A percentile compares a stretch with the other conserved stretches of the same genome.
Conservation (phyloP, 2,329 filamentous ascomycete species). For the Penicillium sp. region DNA sequence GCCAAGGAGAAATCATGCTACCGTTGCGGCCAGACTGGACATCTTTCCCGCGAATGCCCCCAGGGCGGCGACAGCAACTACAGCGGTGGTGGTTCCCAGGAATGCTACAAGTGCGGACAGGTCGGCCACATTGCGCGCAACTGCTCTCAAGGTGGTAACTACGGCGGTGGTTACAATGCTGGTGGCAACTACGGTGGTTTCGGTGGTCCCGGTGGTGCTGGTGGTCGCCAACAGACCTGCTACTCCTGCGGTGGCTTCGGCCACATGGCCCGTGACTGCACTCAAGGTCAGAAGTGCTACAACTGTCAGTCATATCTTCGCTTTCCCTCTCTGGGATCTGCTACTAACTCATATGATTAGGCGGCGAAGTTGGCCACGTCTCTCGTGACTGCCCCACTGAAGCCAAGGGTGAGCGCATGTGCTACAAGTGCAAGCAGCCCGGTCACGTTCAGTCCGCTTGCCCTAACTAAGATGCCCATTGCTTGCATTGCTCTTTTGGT, state of each 20-base stretch:
- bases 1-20: constrained; percentile 78
- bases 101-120: constrained; percentile 99
- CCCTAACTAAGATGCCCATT: constrained; percentile 63
- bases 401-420: constrained; percentile 86
- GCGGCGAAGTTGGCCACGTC: constrained; percentile 85
- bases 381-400: constrained; percentile 95
- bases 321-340: not conserved
- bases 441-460: constrained; percentile 94
- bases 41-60: constrained; percentile 80
- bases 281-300: constrained; percentile 99
- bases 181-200: constrained; percentile 51
- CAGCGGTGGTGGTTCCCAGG: constrained; percentile 53
- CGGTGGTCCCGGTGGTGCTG: constrained; percentile 51
- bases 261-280: constrained; percentile 97
- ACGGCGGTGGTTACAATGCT: constrained; percentile 45
- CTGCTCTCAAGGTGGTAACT: constrained; percentile 52
- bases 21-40: constrained; percentile 69
- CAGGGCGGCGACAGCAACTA: constrained; percentile 47
- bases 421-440: constrained; percentile 89
- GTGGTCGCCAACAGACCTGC: constrained; percentile 74
- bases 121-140: constrained; percentile 88
- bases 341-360: constrained; percentile 35
- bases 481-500: constrained; percentile 27
- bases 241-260: constrained; percentile 97
- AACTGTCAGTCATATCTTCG: constrained; percentile 66